Base-by-base conservation (phyloP, 164 flowering plant genomes). In the Malania oleifera region DNA sequence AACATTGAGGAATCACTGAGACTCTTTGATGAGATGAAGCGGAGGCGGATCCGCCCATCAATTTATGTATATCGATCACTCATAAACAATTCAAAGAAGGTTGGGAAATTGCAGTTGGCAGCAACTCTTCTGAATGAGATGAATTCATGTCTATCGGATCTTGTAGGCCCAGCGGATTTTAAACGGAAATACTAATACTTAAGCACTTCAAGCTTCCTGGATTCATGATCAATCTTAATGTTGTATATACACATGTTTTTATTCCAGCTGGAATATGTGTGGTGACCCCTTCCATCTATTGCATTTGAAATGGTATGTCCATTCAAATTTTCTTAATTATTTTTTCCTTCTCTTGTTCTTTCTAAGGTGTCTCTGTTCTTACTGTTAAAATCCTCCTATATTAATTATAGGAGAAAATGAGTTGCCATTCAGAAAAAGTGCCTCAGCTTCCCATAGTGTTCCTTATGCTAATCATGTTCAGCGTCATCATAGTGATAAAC, bases 21-120 rank as follows among this genome's bases (percentile, higher is more conserved):
- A 67, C 78, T 84, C 55, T 80, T 90, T 56, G 41, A 52, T 47
- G 86, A 86, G 75, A 86, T 93, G 95, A 90, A 84, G 70, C 66
- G 37, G 24, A 69, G 52, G 67, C 58, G 61, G 50, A 65, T 90
- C 43, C 63, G 63, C 35, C 96, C 96, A 13, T 87, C 98, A 0
- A 66, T 80, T 10, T 78, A 84, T 64, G 47, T 83, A 1, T 93
- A 87, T 52, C 59, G 87, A 47, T 76, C 91, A 9, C 46, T 93
- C 34, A 64, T 86, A 46, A 52, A 66, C 47, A 82, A 64, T 73
- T 60, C 77, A 52, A 84, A 80, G 76, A 90, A 72, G 71, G 65
- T 62, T 65, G 96, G 87, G 41, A 90, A 82, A 66, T 44, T 73
- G 51, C 80, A 86, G 54, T 62, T 73, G 69, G 95, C 95, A 34